phyloP scores from a whole-genome alignment of 2,329 filamentous ascomycete species.

The Immersiporthe knoxdaviesiana region DNA sequence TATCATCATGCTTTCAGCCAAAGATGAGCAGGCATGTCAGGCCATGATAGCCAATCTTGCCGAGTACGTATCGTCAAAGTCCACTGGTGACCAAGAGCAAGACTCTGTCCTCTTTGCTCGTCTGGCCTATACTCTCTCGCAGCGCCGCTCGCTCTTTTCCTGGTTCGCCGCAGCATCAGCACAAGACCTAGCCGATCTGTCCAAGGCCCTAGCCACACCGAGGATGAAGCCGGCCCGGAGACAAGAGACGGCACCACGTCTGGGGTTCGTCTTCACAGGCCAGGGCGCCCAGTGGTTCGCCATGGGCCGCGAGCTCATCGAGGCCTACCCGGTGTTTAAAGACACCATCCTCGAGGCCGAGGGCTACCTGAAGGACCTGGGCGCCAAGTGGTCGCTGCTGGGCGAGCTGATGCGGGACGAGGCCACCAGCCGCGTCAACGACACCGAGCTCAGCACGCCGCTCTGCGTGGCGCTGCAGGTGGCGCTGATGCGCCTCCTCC shows the following conservation, averaged over 20 bases:
- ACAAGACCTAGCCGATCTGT: conserved; percentile 24
- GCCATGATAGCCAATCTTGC: conserved; percentile 6
- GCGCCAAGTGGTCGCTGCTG: conserved; percentile 35
- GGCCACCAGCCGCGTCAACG: conserved; percentile 32
- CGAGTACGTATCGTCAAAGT: not conserved
- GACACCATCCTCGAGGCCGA: conserved; percentile 33
- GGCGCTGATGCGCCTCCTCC: conserved; percentile 38
- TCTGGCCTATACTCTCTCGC: conserved; percentile 17
- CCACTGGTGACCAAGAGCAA: not conserved
- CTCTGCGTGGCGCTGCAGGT: conserved; percentile 43
- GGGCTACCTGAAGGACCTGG: conserved; percentile 30
- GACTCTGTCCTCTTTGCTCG: not conserved
- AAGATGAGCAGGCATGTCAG: conserved; percentile 12
- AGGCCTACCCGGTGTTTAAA: conserved; percentile 32
- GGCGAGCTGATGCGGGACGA: conserved; percentile 35
- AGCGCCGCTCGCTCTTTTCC: conserved; percentile 15
- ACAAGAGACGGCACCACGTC: conserved; percentile 18
- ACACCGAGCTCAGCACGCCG: conserved; percentile 33
- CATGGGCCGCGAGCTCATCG: conserved; percentile 35
- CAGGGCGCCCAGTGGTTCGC: conserved; percentile 40
- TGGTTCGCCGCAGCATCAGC: conserved; percentile 4
- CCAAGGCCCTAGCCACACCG: conserved; percentile 10
- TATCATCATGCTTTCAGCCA: conserved; percentile 4
- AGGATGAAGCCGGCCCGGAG: not conserved
- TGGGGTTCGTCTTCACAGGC: conserved; percentile 39